A percentile compares a stretch with the other conserved stretches of the same genome.
These are phyloP conservation scores for Phialophora expanda DNA, from an alignment of 2,329 filamentous ascomycete genomes.

Conservation along the genomic window DNA sequence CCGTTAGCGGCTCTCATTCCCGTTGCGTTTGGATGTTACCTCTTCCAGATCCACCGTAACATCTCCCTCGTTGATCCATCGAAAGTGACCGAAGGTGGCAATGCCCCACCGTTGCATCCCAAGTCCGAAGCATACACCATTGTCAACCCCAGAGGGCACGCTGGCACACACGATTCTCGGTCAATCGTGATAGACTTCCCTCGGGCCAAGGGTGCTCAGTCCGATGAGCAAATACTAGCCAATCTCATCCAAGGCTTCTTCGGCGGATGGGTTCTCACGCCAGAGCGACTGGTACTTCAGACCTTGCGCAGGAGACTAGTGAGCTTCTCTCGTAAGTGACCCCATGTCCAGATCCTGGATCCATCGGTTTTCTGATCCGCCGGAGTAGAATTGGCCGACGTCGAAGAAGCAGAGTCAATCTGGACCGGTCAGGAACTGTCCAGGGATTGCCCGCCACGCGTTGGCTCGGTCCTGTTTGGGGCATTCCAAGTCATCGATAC, in stretches of 20 bases:
- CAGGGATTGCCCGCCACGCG: background rate
- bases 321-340: slow-evolving; percentile 13
- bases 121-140: slow-evolving; percentile 3
- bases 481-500: slow-evolving; percentile 22
- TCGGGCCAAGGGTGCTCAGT: background rate
- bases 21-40: background rate
- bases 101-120: background rate
- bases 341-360: background rate
- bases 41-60: slow-evolving; percentile 1
- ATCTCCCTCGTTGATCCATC: slow-evolving; percentile 11
- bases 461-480: slow-evolving; percentile 18
- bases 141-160: slow-evolving; percentile 16
- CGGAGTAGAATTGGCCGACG: background rate
- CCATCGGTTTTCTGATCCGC: background rate
- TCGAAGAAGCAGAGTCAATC: slow-evolving; percentile 1
- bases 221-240: slow-evolving; percentile 24
- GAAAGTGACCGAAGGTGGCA: background rate
- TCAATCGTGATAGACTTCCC: slow-evolving; percentile 16
- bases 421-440: slow-evolving; percentile 12
- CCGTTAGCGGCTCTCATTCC: slow-evolving; percentile 1
- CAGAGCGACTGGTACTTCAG: slow-evolving; percentile 12
- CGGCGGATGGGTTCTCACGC: slow-evolving; percentile 23
- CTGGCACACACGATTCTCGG: background rate
- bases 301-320: slow-evolving; percentile 5
- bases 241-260: slow-evolving; percentile 20